Conservation (phyloP, 1,284 basidiomycete species). For the Sporisorium reilianum region DNA sequence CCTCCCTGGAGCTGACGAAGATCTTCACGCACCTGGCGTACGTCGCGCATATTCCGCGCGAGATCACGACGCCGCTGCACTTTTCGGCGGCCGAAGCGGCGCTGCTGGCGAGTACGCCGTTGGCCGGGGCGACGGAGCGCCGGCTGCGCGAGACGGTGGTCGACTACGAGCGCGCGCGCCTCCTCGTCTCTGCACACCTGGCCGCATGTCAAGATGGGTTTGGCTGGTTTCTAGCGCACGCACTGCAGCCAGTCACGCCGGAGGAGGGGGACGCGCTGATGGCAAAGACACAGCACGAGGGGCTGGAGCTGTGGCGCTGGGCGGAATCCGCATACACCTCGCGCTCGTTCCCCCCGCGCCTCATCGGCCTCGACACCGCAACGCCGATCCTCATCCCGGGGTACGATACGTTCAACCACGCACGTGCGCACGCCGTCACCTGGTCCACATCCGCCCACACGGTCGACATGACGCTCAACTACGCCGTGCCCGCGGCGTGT, state of each 20-base stretch:
- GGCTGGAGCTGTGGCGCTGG: constrained; percentile 54
- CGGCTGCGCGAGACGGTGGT: constrained; percentile 25
- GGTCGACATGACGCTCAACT: constrained; percentile 22
- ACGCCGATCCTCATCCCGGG: constrained; percentile 62
- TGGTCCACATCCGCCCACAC: constrained; percentile 29
- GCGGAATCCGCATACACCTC: constrained; percentile 50
- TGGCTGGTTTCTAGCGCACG: not conserved
- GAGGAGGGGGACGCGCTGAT: not conserved
- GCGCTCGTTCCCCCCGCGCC: constrained; percentile 59
- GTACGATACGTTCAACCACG: constrained; percentile 63
- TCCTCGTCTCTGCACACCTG: not conserved
- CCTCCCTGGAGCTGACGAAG: not conserved
- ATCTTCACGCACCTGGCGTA: constrained; percentile 43
- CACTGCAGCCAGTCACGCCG: not conserved
- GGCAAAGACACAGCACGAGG: constrained; percentile 14
- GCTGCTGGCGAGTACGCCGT: constrained; percentile 49
- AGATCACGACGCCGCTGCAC: constrained; percentile 46
- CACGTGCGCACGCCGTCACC: constrained; percentile 54
- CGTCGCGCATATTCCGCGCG: constrained; percentile 39
- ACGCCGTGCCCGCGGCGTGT: not conserved
- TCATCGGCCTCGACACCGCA: constrained; percentile 20
- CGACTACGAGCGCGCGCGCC: constrained; percentile 12
- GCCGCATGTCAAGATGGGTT: not conserved
- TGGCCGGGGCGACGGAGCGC: constrained; percentile 38
- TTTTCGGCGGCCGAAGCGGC: constrained; percentile 39